Percentiles rank a stretch among this genome's conserved stretches.
These are phyloP conservation scores for Bromus sterilis DNA, from an alignment of 176 grass and related monocot genomes.

Conservation along the genomic window DNA sequence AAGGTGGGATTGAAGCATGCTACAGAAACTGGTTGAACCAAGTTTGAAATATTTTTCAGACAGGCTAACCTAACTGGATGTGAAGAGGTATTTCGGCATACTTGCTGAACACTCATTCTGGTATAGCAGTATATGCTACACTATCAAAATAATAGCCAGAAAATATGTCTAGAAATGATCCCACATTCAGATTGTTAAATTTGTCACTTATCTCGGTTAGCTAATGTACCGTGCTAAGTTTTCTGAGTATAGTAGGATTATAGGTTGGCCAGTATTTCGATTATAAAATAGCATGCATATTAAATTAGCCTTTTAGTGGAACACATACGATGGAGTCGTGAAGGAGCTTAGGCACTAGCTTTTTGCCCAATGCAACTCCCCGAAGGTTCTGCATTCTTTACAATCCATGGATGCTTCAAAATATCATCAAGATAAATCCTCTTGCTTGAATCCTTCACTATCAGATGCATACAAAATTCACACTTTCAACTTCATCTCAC, in stretches of 20 bases:
- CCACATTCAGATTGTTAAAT: not conserved
- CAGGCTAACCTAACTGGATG: not conserved
- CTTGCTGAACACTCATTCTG: not conserved
- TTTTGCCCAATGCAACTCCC: slow-evolving; percentile 56
- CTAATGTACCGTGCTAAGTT: not conserved
- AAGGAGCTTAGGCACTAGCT: not conserved
- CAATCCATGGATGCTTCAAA: slow-evolving; percentile 77
- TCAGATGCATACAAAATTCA: slow-evolving; percentile 42
- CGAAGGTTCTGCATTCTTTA: slow-evolving; percentile 73
- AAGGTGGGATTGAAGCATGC: not conserved
- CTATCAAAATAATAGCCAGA: not conserved
- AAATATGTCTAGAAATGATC: not conserved
- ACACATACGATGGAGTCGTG: not conserved
- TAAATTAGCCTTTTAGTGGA: not conserved
- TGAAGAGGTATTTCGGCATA: not conserved
- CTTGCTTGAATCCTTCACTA: slow-evolving; percentile 92
- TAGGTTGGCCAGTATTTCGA: not conserved
- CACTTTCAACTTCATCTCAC: not conserved
- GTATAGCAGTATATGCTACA: not conserved
- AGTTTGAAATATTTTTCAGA: not conserved
- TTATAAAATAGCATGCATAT: not conserved
- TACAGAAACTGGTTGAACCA: not conserved
- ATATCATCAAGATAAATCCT: slow-evolving; percentile 75
- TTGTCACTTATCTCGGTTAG: not conserved
- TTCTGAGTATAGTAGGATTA: not conserved